Percentiles rank a stretch among this genome's conserved stretches.
phyloP scores from a whole-genome alignment of 2,329 filamentous ascomycete species.

The Plectosphaerella plurivora region DNA sequence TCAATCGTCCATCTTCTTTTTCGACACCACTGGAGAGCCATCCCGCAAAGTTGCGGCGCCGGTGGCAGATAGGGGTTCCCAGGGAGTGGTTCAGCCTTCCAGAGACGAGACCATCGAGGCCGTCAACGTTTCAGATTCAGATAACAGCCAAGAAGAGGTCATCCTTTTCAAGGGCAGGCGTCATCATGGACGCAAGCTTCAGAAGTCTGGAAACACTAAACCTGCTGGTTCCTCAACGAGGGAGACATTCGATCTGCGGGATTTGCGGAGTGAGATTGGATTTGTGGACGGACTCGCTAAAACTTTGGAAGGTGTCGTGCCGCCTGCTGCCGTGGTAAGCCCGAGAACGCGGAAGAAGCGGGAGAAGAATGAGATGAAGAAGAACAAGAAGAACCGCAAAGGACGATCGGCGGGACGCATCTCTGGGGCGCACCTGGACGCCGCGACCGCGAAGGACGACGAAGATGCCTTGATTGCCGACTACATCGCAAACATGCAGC shows the following conservation, averaged over 20 bases:
- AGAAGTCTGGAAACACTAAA: neutral
- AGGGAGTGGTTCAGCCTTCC: neutral
- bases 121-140: constrained; percentile 15
- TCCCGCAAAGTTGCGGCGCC: neutral
- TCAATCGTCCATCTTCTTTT: constrained; percentile 23
- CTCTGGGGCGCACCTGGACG: neutral
- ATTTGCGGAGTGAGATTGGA: constrained; percentile 27
- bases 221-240: constrained; percentile 5
- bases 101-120: neutral
- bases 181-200: constrained; percentile 21
- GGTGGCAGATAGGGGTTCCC: neutral
- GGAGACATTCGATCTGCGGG: constrained; percentile 11
- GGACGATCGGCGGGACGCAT: neutral
- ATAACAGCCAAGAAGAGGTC: constrained; percentile 69
- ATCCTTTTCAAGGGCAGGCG: constrained; percentile 60
- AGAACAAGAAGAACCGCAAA: constrained; percentile 1
- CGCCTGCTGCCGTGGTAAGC: no score
- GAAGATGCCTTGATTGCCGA: constrained; percentile 60
- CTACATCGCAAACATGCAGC: constrained; percentile 63
- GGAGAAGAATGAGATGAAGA: constrained; percentile 10
- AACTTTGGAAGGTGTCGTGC: no score
- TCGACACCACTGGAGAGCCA: constrained; percentile 29
- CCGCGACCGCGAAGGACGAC: constrained; percentile 21
- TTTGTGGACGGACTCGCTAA: constrained; percentile 16
- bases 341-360: constrained; percentile 3